Evolutionary conservation across 2,329 filamentous ascomycete genomes (phyloP), one percentile per base, ranked within the genome.

Genomic region (Alternaria triticina): DNA sequence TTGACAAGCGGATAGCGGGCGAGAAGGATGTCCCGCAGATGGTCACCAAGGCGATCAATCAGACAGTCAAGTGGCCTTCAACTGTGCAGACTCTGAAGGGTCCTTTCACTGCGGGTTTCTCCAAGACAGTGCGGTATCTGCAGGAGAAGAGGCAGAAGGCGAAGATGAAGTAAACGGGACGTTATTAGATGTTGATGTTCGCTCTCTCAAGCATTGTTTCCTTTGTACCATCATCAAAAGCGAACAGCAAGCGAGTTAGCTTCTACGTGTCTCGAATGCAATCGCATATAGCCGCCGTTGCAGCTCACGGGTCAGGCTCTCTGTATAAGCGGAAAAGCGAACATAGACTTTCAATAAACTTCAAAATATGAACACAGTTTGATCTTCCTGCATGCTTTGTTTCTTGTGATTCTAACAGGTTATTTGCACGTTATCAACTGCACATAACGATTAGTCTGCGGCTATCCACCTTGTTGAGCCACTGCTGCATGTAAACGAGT

Each of bases 11-110:
- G 20, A 96, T 99, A 70, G 94, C 91, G 0, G 91, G 91, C 61
- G 87, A 91, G 43, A 83, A 86, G 20, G 88, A 91, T 70, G 83
- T 98, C n/a, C 86, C 86, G 45, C 83, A 87, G 25, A 90, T 91
- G 69, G 88, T 98, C 17, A 87, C 90, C 33, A 85, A 86, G 40
- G 91, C 94, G 44, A 94, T 99, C 74, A 91, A 89, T 75, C 91
- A 91, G 77, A 98, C 96, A 0, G 93, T 98, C 72, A 88, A 89
- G 59, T 98, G 96, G 96, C 94, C 96, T 1, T 96, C 93, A 73
- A 93, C 92, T 3, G 89, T 89, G 6, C 95, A 99, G 81, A 96
- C 90, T 57, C 77, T 95, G 66, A 99, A 99, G 82, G 90, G 94
- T 2, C 79, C 91, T 2, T 79, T 97, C 47, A 98, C 94, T 3